A percentile compares a stretch with the other conserved stretches of the same genome.
phyloP scores from a whole-genome alignment of 768 basidiomycete genomes.

The Rhodotorula babjevae region DNA sequence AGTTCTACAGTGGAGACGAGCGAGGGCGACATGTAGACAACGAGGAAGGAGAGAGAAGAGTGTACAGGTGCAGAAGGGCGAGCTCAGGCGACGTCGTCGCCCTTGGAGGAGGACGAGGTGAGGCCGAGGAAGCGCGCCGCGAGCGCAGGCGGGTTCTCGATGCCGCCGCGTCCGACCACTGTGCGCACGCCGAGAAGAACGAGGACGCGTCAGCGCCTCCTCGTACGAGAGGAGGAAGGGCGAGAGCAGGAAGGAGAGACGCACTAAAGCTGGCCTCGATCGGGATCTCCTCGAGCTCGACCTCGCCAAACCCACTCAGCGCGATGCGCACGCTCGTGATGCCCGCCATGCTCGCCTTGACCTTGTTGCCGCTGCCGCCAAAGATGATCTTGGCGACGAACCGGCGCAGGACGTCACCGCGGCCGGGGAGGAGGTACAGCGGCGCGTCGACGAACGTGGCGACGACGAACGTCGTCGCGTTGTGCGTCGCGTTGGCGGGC shows the following conservation, averaged over 20 bases:
- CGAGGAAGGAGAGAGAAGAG: background rate
- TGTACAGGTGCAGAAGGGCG: background rate
- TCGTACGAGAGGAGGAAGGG: background rate
- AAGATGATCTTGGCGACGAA: slow-evolving; percentile 37
- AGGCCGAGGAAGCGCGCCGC: background rate
- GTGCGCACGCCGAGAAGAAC: background rate
- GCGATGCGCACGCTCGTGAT: slow-evolving; percentile 23
- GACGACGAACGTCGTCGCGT: slow-evolving; percentile 23
- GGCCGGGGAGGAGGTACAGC: slow-evolving; percentile 34
- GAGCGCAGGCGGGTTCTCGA: slow-evolving; percentile 1
- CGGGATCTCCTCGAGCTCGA: slow-evolving; percentile 24
- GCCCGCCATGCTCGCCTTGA: slow-evolving; percentile 31
- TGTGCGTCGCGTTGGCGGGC: slow-evolving; percentile 32
- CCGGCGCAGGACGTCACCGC: slow-evolving; percentile 18
- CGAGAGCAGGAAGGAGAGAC: background rate
- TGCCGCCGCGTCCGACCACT: slow-evolving; percentile 5
- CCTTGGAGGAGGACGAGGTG: too few relatives aligned
- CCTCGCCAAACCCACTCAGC: slow-evolving; percentile 29
- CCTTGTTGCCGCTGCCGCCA: slow-evolving; percentile 8
- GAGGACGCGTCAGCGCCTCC: background rate
- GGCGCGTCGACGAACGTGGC: slow-evolving; percentile 37
- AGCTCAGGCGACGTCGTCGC: background rate
- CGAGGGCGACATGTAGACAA: too few relatives aligned
- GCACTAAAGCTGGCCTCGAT: slow-evolving; percentile 34
- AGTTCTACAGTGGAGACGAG: too few relatives aligned